phyloP scores from a whole-genome alignment of 805 yeast genomes.

The Kluyveromyces wickerhamii region DNA sequence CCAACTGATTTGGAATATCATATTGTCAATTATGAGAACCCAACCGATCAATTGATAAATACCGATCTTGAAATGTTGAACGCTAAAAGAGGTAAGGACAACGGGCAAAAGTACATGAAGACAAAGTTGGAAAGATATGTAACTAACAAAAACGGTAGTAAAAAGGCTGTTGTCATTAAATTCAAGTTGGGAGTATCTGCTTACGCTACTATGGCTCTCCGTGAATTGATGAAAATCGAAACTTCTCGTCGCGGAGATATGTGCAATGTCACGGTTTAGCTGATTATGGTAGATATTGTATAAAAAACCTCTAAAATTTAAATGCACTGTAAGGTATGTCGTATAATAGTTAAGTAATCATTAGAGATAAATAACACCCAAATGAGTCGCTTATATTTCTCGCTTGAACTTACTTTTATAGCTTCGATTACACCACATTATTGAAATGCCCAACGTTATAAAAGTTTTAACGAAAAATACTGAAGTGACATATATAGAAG shows the following conservation, averaged over 20 bases:
- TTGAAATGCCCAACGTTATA: too few species aligned
- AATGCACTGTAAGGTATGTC: too few species aligned
- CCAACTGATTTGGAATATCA: conserved; percentile 58
- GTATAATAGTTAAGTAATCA: too few species aligned
- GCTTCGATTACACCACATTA: too few species aligned
- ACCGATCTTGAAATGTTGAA: conserved; percentile 64
- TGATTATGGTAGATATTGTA: too few species aligned
- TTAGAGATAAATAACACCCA: too few species aligned
- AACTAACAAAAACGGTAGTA: conserved; percentile 30
- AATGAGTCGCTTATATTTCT: too few species aligned
- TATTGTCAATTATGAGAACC: conserved; percentile 51
- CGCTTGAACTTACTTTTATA: too few species aligned
- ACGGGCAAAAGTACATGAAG: conserved; percentile 26
- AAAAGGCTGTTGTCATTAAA: conserved; percentile 63
- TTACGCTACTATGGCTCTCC: conserved; percentile 95
- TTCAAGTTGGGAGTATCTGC: conserved; percentile 78
- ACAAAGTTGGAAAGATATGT: conserved; percentile 26
- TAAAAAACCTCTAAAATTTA: too few species aligned
- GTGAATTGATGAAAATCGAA: conserved; percentile 81
- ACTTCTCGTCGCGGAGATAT: conserved; percentile 49
- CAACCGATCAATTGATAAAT: conserved; percentile 63
- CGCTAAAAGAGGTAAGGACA: conserved; percentile 28
- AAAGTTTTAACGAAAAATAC: too few species aligned
- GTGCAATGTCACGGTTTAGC: conserved; percentile 33
- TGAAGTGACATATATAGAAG: too few species aligned